Evolutionary conservation across 202 grass and related monocot genomes (phyloP), one percentile per base, ranked within the genome.

Genomic region (Panicum hallii): DNA sequence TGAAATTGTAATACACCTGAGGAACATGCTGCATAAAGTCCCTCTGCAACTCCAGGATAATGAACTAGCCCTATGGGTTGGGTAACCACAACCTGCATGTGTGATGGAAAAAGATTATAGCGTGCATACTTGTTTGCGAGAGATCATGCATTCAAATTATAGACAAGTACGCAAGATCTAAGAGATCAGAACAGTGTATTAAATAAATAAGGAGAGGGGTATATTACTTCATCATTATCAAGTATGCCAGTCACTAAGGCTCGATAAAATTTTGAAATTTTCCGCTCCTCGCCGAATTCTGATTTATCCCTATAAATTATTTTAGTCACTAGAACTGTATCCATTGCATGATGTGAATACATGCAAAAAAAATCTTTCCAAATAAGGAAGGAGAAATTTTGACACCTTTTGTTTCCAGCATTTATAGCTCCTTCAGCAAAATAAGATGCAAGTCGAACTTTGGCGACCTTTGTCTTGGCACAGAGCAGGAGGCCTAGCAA

Each of bases 231-330:
- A 71, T 98, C 86, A 78, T 93, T 78, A 87, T 89, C 78, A 89
- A 90, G 66, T 60, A 98, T 83, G 7, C 95, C 89, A 47, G 63
- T 93, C 54, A 90, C 93, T 81, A 95, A 85, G 85, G 89, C 87
- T 85, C 91, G 91, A 84, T 98, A 98, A 56, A 87, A 95, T 88
- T 98, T 98, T 92, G 89, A 98, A 90, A 98, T 90, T 84, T 84
- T 90, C 1, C 88, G 88, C 46, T 53, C 65, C 80, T 89, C 88
- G 66, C 70, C 11, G 19, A 80, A 46, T 16, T 95, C 85, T 78
- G 81, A 74, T 86, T 85, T 82, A 82, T 82, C 78, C 86, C 95
- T 95, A 79, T 83, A 83, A 72, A 83, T 85, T 52, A 77, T 71
- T 38, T 80, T 58, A 65, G 75, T 79, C 75, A 87, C 36, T 80